Evolutionary conservation across 345 rosid genomes (phyloP), one percentile per base, ranked within the genome.

Genomic region (Alliaria petiolata): DNA sequence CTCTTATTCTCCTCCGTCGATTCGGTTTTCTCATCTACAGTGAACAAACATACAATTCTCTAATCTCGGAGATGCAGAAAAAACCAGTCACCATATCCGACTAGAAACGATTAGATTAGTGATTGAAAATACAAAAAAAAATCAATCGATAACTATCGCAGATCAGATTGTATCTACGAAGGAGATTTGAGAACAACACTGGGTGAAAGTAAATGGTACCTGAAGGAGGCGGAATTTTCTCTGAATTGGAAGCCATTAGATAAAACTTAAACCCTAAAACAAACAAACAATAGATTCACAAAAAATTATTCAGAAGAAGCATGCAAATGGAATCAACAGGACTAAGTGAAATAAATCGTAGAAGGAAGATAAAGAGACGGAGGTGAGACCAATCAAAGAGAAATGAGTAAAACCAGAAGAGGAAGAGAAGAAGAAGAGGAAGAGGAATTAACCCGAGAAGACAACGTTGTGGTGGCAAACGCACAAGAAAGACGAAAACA

Each of bases 201-300:
- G 4, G 58, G 62, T 11, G 5, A 40, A 50, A 20, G 5, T 28
- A 39, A 55, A 42, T 70, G 6, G 67, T 59, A 87, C 96, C 96
- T 56, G 91, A 67, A 60, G 88, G 81, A 76, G 65, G 79, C 54
- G 74, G 80, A 31, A 71, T 87, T 79, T 85, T 82, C 77, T 80
- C 76, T 39, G 84, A 72, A 81, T 78, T 70, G 33, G 91, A 83
- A 65, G 96, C 87, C 96, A 90, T 90, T 62, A 42, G 20, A 25
- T 16, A 62, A 1, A 72, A 33, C 79, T 61, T 31, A 70, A 57
- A 55, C 76, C 76, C 65, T 44, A 45, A 14, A 47, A 25, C n/a
- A 13, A 13, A 7, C 14, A 44, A 7, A 51, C 11, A 43, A 64
- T 31, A 51, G 33, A 53, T 19, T 22, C 16, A 71, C 13, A 72